These are phyloP conservation scores for Boletellus ananiceps DNA, from an alignment of 768 basidiomycete species.

Conservation along the genomic window DNA sequence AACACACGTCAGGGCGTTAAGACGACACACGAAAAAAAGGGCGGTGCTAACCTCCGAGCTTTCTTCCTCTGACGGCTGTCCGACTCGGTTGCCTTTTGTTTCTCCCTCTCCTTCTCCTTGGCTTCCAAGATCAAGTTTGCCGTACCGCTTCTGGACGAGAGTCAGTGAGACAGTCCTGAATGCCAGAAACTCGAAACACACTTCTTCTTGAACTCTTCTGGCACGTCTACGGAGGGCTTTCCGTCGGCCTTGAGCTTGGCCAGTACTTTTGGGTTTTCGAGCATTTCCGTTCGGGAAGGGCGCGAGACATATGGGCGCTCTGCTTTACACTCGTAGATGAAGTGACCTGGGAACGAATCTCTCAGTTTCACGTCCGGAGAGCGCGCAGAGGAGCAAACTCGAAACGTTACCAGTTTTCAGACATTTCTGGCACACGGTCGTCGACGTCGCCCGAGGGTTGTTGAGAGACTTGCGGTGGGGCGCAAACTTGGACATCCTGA, in stretches of 20 bases:
- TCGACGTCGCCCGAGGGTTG: slow-evolving; percentile 57
- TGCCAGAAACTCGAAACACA: slow-evolving; percentile 32
- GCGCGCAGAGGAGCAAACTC: too few species aligned
- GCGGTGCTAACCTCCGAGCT: slow-evolving; percentile 38
- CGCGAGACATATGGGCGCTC: slow-evolving; percentile 78
- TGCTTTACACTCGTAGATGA: slow-evolving; percentile 86
- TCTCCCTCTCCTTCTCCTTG: slow-evolving; percentile 72
- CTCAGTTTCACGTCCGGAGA: not conserved
- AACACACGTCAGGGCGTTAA: not conserved
- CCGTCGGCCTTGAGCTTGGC: slow-evolving; percentile 67
- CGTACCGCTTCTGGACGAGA: slow-evolving; percentile 54
- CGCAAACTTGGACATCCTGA: slow-evolving; percentile 71
- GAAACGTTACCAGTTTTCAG: slow-evolving; percentile 50
- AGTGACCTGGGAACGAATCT: slow-evolving; percentile 57
- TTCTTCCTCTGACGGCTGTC: slow-evolving; percentile 34
- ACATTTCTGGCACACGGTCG: slow-evolving; percentile 82
- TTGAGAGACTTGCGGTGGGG: slow-evolving; percentile 63
- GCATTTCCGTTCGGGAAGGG: slow-evolving; percentile 83
- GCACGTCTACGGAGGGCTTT: slow-evolving; percentile 77
- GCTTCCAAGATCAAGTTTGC: slow-evolving; percentile 80
- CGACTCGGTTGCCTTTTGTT: slow-evolving; percentile 28
- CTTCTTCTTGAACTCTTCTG: slow-evolving; percentile 88
- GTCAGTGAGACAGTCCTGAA: slow-evolving; percentile 1
- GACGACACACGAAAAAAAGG: slow-evolving; percentile 4
- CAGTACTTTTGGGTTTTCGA: slow-evolving; percentile 69